A percentile compares a stretch with the other conserved stretches of the same genome.
Conservation (phyloP, 176 grass and related monocot genomes). For the Urochloa ruziziensis region DNA sequence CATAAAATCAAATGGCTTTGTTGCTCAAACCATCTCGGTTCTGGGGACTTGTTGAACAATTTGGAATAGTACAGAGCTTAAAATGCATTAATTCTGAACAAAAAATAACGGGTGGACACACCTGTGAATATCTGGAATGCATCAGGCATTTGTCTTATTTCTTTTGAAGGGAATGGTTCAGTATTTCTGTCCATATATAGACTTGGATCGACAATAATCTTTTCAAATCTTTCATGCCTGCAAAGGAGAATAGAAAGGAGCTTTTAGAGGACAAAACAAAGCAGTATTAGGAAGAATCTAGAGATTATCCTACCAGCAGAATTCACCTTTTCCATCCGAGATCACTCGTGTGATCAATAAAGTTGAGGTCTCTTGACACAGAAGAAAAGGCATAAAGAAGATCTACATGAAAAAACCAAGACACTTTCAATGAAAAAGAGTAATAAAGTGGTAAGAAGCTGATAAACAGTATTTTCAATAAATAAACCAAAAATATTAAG, state of each 20-base stretch:
- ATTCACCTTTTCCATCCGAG: slow-evolving; percentile 74
- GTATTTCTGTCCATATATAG: slow-evolving; percentile 56
- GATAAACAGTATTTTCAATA: not conserved
- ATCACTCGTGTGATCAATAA: slow-evolving; percentile 67
- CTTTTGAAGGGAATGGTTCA: slow-evolving; percentile 25
- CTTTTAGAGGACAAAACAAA: not conserved
- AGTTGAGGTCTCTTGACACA: slow-evolving; percentile 53
- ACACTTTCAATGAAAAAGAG: not conserved
- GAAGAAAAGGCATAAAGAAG: slow-evolving; percentile 59
- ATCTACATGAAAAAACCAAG: slow-evolving; percentile 44
- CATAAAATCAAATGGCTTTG: not conserved
- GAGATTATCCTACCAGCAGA: not conserved
- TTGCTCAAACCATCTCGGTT: not conserved
- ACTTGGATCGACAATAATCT: slow-evolving; percentile 65
- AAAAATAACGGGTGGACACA: slow-evolving; percentile 15
- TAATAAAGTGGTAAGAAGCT: not conserved
- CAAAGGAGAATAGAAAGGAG: not conserved
- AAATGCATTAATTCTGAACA: no score
- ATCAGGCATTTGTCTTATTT: slow-evolving; percentile 59
- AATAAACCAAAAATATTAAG: not conserved
- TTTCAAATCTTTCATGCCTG: slow-evolving; percentile 74
- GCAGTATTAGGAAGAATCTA: not conserved
- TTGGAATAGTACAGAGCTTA: not conserved
- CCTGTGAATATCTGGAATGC: slow-evolving; percentile 91
- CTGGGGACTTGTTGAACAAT: not conserved